Evolutionary conservation across 805 yeast species (phyloP).

Genomic region (Yamadazyma olivae): DNA sequence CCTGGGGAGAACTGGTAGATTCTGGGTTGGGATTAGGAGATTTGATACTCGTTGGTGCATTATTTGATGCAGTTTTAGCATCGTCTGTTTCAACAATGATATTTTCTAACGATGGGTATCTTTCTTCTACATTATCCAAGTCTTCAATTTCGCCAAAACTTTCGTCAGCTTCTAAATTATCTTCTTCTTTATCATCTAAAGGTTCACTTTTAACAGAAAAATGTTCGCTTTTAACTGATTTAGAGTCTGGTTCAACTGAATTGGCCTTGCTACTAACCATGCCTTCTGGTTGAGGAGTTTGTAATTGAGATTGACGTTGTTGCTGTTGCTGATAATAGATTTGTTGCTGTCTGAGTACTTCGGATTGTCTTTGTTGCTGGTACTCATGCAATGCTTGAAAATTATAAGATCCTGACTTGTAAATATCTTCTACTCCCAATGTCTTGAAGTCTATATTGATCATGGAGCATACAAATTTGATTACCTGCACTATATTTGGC

Average conservation of each 20-base stretch:
- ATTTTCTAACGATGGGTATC: slow-evolving; percentile 50
- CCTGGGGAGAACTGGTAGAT: background rate
- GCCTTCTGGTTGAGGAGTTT: slow-evolving; percentile 2
- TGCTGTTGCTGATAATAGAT: slow-evolving; percentile 40
- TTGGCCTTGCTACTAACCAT: background rate
- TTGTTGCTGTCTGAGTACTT: slow-evolving; percentile 33
- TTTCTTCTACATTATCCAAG: slow-evolving; percentile 44
- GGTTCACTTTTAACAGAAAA: background rate
- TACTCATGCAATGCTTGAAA: slow-evolving; percentile 54
- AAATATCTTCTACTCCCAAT: slow-evolving; percentile 40
- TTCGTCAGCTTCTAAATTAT: slow-evolving; percentile 12
- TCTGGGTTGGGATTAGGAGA: slow-evolving; percentile 1
- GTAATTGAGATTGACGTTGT: slow-evolving; percentile 21
- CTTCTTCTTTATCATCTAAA: background rate
- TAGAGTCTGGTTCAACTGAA: background rate
- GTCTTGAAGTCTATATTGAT: slow-evolving; percentile 31
- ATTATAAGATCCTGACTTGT: slow-evolving; percentile 52
- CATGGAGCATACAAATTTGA: slow-evolving; percentile 59
- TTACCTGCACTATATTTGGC: slow-evolving; percentile 84
- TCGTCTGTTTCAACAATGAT: slow-evolving; percentile 11
- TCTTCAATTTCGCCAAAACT: slow-evolving; percentile 36
- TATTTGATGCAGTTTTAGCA: background rate
- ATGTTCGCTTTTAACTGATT: background rate
- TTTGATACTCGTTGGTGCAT: background rate
- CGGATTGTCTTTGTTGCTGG: slow-evolving; percentile 39